Percentiles rank a stretch among this genome's conserved stretches.
Evolutionary conservation across 2,329 filamentous ascomycete species (phyloP).

Genomic region (Exophiala viscosa): DNA sequence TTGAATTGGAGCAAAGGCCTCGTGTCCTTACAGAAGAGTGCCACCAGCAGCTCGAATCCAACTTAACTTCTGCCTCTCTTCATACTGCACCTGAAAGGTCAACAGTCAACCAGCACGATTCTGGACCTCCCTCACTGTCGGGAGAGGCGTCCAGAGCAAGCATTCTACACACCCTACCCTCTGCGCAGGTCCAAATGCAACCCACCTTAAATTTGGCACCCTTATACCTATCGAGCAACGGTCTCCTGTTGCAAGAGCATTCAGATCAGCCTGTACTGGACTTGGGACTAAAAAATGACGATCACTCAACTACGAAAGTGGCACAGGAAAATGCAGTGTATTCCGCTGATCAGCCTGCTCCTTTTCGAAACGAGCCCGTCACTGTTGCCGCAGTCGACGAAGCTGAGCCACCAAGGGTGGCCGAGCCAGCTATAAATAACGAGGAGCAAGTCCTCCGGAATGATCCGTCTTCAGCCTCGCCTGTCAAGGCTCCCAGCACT

Average conservation of each 20-base stretch:
- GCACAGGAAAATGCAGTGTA: neutral
- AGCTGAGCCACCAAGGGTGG: too few species aligned
- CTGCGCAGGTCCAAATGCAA: constrained; percentile 10
- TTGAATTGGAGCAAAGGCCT: too few species aligned
- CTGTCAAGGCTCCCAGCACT: neutral
- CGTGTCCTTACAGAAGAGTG: too few species aligned
- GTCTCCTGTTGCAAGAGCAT: constrained; percentile 3
- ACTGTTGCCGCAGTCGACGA: too few species aligned
- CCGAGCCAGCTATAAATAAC: too few species aligned
- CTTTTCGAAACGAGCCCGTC: too few species aligned
- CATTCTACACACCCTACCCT: constrained; percentile 4
- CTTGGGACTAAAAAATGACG: neutral
- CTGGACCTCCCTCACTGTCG: neutral
- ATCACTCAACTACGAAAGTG: neutral
- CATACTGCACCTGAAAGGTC: constrained; percentile 1
- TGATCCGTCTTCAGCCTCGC: neutral
- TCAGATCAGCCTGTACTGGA: neutral
- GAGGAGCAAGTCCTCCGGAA: too few species aligned
- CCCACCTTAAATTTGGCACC: constrained; percentile 1
- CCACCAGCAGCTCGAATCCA: neutral
- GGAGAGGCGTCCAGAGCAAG: constrained; percentile 12
- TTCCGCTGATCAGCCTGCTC: too few species aligned
- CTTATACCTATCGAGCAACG: constrained; percentile 18
- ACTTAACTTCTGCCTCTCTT: constrained; percentile 1
- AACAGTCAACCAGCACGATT: neutral